A percentile compares a stretch with the other conserved stretches of the same genome.
These are phyloP conservation scores for Colletotrichum sp. DNA, from an alignment of 2,329 filamentous ascomycete species.

Conservation along the genomic window DNA sequence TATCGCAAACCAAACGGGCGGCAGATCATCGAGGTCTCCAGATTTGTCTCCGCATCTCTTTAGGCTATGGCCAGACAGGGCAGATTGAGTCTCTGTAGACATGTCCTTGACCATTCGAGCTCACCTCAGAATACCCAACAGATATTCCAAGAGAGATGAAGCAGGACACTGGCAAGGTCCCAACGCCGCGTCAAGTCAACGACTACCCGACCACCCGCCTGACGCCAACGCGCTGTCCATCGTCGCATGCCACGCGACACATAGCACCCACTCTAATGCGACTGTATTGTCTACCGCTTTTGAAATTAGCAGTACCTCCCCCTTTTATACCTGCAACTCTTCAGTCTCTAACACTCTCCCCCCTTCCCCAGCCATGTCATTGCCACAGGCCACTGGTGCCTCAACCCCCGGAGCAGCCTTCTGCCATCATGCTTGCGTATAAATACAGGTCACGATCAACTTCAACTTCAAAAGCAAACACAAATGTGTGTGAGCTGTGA, in stretches of 20 bases:
- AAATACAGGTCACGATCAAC: background rate
- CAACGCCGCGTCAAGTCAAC: rapidly evolving
- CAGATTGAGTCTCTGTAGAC: background rate
- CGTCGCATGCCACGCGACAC: no score
- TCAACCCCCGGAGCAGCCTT: no score
- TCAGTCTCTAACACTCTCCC: background rate
- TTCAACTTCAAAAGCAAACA: background rate
- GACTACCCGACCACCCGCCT: background rate
- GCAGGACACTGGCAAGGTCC: rapidly evolving
- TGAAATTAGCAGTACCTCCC: background rate
- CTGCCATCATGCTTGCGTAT: background rate
- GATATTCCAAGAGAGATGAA: background rate
- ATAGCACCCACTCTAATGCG: no score
- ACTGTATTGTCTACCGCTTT: background rate
- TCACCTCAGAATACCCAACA: background rate
- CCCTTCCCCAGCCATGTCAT: background rate
- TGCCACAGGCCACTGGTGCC: rapidly evolving
- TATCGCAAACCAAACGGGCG: background rate
- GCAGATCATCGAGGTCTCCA: background rate
- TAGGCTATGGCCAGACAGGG: no score
- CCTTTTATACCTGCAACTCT: background rate
- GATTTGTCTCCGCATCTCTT: background rate
- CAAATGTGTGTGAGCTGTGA: background rate
- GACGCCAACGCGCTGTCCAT: background rate
- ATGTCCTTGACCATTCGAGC: background rate